A percentile compares a stretch with the other conserved stretches of the same genome.
Conservation (phyloP, 2,329 filamentous ascomycete species). For the Fusarium sp. region DNA sequence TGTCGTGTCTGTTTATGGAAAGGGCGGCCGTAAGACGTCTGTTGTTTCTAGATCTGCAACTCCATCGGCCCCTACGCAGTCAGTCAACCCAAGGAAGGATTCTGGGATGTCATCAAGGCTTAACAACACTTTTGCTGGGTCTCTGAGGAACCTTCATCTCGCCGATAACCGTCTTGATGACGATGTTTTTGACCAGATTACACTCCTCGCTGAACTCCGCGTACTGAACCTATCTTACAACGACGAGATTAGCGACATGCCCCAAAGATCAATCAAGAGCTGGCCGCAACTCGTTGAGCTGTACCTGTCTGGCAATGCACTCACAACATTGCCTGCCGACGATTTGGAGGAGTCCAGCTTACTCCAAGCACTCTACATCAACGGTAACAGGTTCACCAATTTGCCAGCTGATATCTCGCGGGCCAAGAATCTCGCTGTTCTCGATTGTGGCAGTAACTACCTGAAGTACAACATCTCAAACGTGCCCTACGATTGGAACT, state of each 20-base stretch:
- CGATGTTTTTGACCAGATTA: constrained; percentile 93
- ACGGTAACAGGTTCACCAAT: constrained; percentile 97
- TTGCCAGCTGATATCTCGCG: constrained; percentile 95
- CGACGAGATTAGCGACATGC: constrained; percentile 86
- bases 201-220: constrained; percentile 82
- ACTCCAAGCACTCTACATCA: constrained; percentile 91
- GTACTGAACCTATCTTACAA: constrained; percentile 96
- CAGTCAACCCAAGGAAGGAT: constrained; percentile 78
- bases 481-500: constrained; percentile 99
- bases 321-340: constrained; percentile 91
- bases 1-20: constrained; percentile 82
- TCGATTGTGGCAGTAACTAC: constrained; percentile 94
- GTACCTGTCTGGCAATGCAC: constrained; percentile 93
- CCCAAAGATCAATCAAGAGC: constrained; percentile 85
- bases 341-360: constrained; percentile 91
- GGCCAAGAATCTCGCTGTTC: constrained; percentile 88
- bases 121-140: constrained; percentile 87
- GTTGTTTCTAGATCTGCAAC: constrained; percentile 76
- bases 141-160: constrained; percentile 84
- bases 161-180: constrained; percentile 96
- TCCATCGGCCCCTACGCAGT: constrained; percentile 60
- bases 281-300: constrained; percentile 93
- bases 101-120: constrained; percentile 85
- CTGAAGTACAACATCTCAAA: constrained; percentile 99
- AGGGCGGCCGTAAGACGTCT: constrained; percentile 86